Conservation (phyloP, 768 basidiomycete genomes). For the Boletus vermiculosoides region DNA sequence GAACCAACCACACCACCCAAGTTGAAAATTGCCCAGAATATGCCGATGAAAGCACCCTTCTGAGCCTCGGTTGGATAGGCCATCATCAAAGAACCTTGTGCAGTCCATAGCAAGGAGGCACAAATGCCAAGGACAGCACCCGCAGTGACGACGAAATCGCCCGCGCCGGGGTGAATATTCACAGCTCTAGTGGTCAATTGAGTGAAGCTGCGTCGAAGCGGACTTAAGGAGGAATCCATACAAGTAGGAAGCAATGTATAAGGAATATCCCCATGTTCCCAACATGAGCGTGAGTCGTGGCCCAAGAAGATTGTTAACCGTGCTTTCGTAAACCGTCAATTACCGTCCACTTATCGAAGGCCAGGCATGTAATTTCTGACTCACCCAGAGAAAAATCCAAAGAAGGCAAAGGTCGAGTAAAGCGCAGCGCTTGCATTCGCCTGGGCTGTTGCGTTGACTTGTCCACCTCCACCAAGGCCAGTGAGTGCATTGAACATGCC, state of each 20-base stretch:
- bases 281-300: constrained; percentile 48
- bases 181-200: constrained; percentile 41
- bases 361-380: constrained; percentile 9
- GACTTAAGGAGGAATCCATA: constrained; percentile 22
- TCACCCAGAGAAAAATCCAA: constrained; percentile 70
- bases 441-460: constrained; percentile 58
- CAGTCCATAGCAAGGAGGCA: constrained; percentile 54
- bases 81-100: constrained; percentile 55
- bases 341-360: neutral
- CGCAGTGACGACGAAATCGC: constrained; percentile 46
- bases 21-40: constrained; percentile 76
- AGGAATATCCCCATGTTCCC: constrained; percentile 51
- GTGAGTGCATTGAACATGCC: constrained; percentile 80
- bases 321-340: constrained; percentile 37
- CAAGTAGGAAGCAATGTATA: constrained; percentile 50
- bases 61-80: constrained; percentile 55
- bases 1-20: constrained; percentile 78
- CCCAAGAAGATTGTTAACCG: constrained; percentile 72
- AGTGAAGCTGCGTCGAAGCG: neutral
- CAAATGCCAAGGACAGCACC: constrained; percentile 51
- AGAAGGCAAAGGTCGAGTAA: constrained; percentile 61
- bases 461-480: constrained; percentile 79
- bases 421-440: constrained; percentile 69
- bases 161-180: constrained; percentile 37
- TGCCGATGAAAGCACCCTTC: constrained; percentile 49